These are phyloP conservation scores for Populus hybrid DNA, from an alignment of 441 rosid species.

Conservation along the genomic window DNA sequence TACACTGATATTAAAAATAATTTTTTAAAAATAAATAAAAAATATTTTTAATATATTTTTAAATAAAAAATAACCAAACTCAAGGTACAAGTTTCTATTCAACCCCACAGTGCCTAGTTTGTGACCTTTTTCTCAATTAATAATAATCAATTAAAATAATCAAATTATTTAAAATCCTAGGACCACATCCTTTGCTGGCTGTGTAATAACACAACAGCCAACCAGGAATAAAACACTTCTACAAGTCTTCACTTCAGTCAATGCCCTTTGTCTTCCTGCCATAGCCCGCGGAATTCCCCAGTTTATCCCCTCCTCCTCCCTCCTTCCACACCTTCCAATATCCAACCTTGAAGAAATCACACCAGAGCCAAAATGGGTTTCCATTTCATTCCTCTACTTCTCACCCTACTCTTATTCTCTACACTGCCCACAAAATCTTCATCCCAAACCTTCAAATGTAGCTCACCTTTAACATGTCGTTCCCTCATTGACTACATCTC, in stretches of 20 bases:
- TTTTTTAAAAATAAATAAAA: too few relatives aligned
- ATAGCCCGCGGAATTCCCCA: neutral
- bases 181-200: too few relatives aligned
- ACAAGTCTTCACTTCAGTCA: neutral
- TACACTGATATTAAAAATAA: too few relatives aligned
- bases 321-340: neutral
- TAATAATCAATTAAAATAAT: too few relatives aligned
- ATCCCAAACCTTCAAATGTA: slow-evolving; percentile 56
- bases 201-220: too few relatives aligned
- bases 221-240: neutral
- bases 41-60: too few relatives aligned
- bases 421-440: slow-evolving; percentile 18
- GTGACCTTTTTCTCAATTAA: too few relatives aligned
- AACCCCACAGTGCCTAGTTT: too few relatives aligned
- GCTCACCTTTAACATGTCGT: slow-evolving; percentile 31
- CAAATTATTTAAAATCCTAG: too few relatives aligned
- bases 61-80: too few relatives aligned
- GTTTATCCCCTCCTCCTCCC: neutral
- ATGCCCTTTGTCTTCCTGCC: neutral
- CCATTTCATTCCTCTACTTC: slow-evolving; percentile 11
- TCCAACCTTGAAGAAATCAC: neutral
- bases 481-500: slow-evolving; percentile 55
- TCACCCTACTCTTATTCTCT: slow-evolving; percentile 17
- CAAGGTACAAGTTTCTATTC: too few relatives aligned
- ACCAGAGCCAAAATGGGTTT: slow-evolving; percentile 7